phyloP scores from a whole-genome alignment of 768 basidiomycete genomes.

The Serendipita indica region DNA sequence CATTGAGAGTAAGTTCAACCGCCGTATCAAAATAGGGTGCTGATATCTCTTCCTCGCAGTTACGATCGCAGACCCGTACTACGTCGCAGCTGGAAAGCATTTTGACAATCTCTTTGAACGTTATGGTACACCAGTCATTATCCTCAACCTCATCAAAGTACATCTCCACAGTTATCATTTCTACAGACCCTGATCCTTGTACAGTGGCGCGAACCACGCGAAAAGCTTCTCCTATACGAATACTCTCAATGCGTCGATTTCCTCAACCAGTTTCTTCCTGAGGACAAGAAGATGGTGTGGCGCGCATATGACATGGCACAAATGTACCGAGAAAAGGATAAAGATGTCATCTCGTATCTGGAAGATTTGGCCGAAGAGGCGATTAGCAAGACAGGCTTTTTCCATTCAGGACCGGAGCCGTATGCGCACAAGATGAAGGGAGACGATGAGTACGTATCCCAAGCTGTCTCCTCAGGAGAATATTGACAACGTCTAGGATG shows the following conservation, averaged over 20 bases:
- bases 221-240: constrained; percentile 78
- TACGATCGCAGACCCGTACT: constrained; percentile 88
- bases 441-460: constrained; percentile 25
- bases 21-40: constrained; percentile 9
- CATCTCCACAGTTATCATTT: constrained; percentile 36
- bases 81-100: constrained; percentile 79
- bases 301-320: constrained; percentile 94
- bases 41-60: constrained; percentile 32
- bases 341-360: constrained; percentile 88
- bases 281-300: constrained; percentile 74
- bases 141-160: constrained; percentile 89
- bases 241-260: constrained; percentile 87
- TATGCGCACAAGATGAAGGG: constrained; percentile 48
- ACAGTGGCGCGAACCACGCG: constrained; percentile 44
- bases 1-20: constrained; percentile 63
- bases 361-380: constrained; percentile 92
- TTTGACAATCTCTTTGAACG: constrained; percentile 82
- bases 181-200: not conserved
- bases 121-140: constrained; percentile 80
- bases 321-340: constrained; percentile 88
- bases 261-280: constrained; percentile 88
- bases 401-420: constrained; percentile 85
- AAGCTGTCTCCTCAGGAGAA: not conserved
- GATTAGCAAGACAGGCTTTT: constrained; percentile 82
- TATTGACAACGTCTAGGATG: constrained; percentile 14